These are phyloP conservation scores for Bothia castanella DNA, from an alignment of 1,284 basidiomycete species.

Conservation along the genomic window DNA sequence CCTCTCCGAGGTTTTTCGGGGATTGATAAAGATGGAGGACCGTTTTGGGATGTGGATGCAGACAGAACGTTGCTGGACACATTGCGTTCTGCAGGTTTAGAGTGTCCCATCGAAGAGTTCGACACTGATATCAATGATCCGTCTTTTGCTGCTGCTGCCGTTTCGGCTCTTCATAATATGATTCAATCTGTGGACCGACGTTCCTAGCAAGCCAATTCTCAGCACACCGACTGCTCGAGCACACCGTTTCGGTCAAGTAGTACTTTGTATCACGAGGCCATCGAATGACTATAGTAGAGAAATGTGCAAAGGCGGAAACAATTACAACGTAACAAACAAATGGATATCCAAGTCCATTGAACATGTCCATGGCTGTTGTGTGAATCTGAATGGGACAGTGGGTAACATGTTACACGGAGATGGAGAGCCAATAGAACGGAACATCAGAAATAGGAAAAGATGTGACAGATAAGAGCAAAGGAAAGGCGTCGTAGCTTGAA, in stretches of 20 bases:
- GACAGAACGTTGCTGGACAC: conserved; percentile 20
- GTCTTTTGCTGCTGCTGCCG: conserved; percentile 19
- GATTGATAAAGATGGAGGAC: conserved; percentile 20
- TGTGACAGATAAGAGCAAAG: conserved; percentile 19
- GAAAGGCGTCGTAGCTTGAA: conserved; percentile 10
- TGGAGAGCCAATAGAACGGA: conserved; percentile 14
- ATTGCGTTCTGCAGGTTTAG: conserved; percentile 16
- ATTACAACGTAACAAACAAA: conserved; percentile 54
- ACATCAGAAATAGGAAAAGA: conserved; percentile 13
- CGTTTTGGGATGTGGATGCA: conserved; percentile 27
- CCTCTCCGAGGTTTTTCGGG: conserved; percentile 27
- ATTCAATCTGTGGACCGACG: conserved; percentile 12
- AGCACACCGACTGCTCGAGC: too few species aligned
- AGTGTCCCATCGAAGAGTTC: conserved; percentile 22
- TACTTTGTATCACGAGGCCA: conserved; percentile 2
- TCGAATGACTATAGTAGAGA: conserved; percentile 16
- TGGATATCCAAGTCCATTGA: conserved; percentile 67
- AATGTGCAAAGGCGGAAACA: conserved; percentile 22
- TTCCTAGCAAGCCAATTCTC: background rate
- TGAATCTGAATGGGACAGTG: conserved; percentile 24
- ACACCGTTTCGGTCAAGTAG: background rate
- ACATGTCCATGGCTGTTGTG: conserved; percentile 51
- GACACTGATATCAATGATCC: conserved; percentile 27
- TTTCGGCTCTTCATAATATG: conserved; percentile 20
- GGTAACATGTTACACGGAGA: conserved; percentile 30